phyloP scores from a whole-genome alignment of 805 yeast genomes.

The Pichia thaimueangensis region DNA sequence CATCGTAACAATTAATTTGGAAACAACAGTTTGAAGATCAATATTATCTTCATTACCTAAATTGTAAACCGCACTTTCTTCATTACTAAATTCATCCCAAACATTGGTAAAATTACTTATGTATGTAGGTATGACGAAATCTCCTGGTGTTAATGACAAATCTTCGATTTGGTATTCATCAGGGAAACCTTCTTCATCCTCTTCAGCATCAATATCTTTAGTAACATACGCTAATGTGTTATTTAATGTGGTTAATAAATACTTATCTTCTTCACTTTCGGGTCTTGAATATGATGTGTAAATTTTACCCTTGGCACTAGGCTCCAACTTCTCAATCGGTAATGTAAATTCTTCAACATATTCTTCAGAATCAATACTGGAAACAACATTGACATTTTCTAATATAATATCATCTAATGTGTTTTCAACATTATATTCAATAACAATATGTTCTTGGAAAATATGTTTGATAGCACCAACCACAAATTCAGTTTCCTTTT shows the following conservation, averaged over 20 bases:
- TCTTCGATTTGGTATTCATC: slow-evolving; percentile 92
- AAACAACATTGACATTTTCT: slow-evolving; percentile 67
- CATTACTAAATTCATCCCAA: slow-evolving; percentile 67
- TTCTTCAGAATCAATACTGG: slow-evolving; percentile 54
- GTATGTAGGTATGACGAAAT: slow-evolving; percentile 71
- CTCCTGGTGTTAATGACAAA: slow-evolving; percentile 69
- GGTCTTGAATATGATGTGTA: slow-evolving; percentile 73
- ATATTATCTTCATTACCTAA: slow-evolving; percentile 38
- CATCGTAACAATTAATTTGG: slow-evolving; percentile 44
- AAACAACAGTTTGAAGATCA: slow-evolving; percentile 50
- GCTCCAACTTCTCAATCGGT: slow-evolving; percentile 65
- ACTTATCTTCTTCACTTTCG: slow-evolving; percentile 21
- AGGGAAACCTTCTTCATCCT: slow-evolving; percentile 76
- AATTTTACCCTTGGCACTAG: slow-evolving; percentile 64
- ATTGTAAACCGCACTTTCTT: slow-evolving; percentile 61
- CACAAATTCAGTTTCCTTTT: slow-evolving; percentile 87
- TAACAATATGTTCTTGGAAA: slow-evolving; percentile 63
- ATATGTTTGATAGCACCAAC: slow-evolving; percentile 80
- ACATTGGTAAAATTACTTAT: slow-evolving; percentile 66
- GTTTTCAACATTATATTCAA: slow-evolving; percentile 80
- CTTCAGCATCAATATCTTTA: slow-evolving; percentile 70
- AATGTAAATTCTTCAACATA: slow-evolving; percentile 65
- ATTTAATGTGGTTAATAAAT: slow-evolving; percentile 40
- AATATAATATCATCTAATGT: slow-evolving; percentile 74
- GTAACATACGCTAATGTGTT: slow-evolving; percentile 68